Evolutionary conservation across 768 basidiomycete species (phyloP).

Genomic region (Rhodocollybia butyracea): DNA sequence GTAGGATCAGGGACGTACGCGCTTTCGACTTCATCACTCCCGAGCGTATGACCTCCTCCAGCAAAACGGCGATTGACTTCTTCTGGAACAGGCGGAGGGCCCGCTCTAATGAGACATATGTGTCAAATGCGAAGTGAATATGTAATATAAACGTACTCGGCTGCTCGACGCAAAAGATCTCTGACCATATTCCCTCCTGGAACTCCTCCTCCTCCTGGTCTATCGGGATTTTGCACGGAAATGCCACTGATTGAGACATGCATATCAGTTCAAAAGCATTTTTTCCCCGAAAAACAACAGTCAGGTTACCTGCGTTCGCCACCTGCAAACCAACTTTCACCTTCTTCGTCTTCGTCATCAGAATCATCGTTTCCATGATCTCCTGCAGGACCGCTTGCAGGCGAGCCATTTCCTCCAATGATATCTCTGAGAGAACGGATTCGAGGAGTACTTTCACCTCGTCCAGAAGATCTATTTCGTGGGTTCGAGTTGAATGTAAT

Average conservation of each 20-base stretch:
- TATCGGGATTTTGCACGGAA: slow-evolving; percentile 81
- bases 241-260: slow-evolving; percentile 61
- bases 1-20: slow-evolving; percentile 72
- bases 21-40: slow-evolving; percentile 87
- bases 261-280: neutral
- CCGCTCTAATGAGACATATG: slow-evolving; percentile 27
- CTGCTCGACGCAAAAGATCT: slow-evolving; percentile 77
- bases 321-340: slow-evolving; percentile 86
- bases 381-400: slow-evolving; percentile 13
- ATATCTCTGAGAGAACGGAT: slow-evolving; percentile 36
- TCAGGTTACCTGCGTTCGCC: slow-evolving; percentile 86
- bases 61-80: slow-evolving; percentile 37
- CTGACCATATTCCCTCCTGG: slow-evolving; percentile 62
- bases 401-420: slow-evolving; percentile 9
- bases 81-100: slow-evolving; percentile 25
- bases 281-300: neutral
- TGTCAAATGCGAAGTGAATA: neutral
- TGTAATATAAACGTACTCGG: slow-evolving; percentile 45
- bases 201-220: slow-evolving; percentile 25
- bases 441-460: slow-evolving; percentile 23
- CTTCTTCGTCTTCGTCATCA: slow-evolving; percentile 50
- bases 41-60: slow-evolving; percentile 81
- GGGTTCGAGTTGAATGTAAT: neutral
- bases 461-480: neutral
- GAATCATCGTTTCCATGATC: slow-evolving; percentile 38